Percentiles rank a stretch among this genome's conserved stretches.
phyloP scores from a whole-genome alignment of 2,329 filamentous ascomycete species.

The Ascomycota sp. region DNA sequence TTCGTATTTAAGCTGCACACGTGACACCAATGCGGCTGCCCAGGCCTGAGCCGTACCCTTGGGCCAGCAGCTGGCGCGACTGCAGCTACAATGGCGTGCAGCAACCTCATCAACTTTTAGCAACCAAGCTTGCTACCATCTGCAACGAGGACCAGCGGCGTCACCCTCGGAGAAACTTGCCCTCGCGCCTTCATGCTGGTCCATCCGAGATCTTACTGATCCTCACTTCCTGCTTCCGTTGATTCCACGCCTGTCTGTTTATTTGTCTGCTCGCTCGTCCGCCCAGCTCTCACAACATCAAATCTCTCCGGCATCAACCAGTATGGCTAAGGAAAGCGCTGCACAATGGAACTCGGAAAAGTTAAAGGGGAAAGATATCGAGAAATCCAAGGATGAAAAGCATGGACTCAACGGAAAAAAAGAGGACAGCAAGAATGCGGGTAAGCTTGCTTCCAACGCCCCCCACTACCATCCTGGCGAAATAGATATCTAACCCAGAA shows the following conservation, averaged over 20 bases:
- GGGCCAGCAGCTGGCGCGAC: constrained; percentile 24
- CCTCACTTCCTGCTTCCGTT: background rate
- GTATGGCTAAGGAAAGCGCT: constrained; percentile 95
- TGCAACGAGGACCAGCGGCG: constrained; percentile 1
- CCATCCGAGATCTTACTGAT: background rate
- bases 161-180: background rate
- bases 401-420: constrained; percentile 53
- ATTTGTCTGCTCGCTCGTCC: constrained; percentile 1
- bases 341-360: constrained; percentile 71
- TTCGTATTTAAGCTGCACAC: no score
- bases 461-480: constrained; percentile 1
- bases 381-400: constrained; percentile 52
- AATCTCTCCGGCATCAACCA: constrained; percentile 17
- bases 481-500: constrained; percentile 5
- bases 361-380: constrained; percentile 83
- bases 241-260: background rate
- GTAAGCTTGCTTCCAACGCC: constrained; percentile 13
- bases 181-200: background rate
- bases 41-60: no score
- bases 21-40: background rate
- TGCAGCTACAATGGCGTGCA: constrained; percentile 11
- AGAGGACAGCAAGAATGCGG: constrained; percentile 42
- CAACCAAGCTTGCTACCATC: constrained; percentile 17
- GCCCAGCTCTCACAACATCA: constrained; percentile 1
- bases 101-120: constrained; percentile 7